Conservation (phyloP, 805 yeast genomes). For the Brettanomyces custersianus region DNA sequence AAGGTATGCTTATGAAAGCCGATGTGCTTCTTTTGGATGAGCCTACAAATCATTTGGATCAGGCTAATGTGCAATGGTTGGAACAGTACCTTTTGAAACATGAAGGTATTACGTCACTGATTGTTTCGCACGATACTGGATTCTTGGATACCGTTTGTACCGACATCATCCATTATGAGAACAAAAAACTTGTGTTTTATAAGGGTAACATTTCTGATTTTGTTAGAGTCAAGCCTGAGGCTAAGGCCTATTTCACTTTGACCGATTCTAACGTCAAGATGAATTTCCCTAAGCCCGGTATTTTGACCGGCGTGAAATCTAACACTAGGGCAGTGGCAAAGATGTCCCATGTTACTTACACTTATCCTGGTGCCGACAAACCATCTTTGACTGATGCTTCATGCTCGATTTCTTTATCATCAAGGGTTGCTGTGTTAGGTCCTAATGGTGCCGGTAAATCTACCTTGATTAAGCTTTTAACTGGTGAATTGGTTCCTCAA, state of each 20-base stretch:
- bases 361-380: constrained; percentile 83
- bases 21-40: constrained; percentile 91
- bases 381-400: constrained; percentile 76
- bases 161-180: constrained; percentile 93
- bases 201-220: constrained; percentile 92
- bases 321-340: constrained; percentile 77
- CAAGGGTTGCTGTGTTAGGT: constrained; percentile 93
- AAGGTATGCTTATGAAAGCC: constrained; percentile 97
- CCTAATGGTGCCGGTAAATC: constrained; percentile 99
- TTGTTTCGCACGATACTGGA: constrained; percentile 97
- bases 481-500: constrained; percentile 84
- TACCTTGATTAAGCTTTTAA: constrained; percentile 83
- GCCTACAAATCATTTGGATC: constrained; percentile 98
- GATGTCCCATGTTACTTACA: constrained; percentile 73
- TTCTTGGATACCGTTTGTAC: constrained; percentile 94
- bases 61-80: constrained; percentile 86
- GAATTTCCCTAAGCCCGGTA: constrained; percentile 99
- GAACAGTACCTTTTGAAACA: constrained; percentile 78
- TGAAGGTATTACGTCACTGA: constrained; percentile 83
- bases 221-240: constrained; percentile 90
- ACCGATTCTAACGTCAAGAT: constrained; percentile 89
- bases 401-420: constrained; percentile 87
- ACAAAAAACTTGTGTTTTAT: constrained; percentile 88
- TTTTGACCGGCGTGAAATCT: constrained; percentile 93
- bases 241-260: constrained; percentile 89